Percentiles rank a stretch among this genome's conserved stretches.
These are phyloP conservation scores for Termitomyces eurrhizus DNA, from an alignment of 768 basidiomycete species.

Conservation along the genomic window DNA sequence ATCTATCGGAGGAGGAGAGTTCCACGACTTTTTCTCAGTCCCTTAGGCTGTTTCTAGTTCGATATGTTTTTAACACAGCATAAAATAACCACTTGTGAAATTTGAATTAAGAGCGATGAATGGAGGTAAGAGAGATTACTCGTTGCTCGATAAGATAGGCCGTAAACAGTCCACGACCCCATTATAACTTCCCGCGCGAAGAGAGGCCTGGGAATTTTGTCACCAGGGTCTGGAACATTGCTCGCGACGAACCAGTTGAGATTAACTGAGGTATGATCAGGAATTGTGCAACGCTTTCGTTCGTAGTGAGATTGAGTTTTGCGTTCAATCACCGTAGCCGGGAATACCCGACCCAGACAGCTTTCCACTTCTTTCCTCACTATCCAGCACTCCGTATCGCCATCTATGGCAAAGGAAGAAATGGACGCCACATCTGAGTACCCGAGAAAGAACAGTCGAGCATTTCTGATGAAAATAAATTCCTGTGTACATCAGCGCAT, in stretches of 20 bases:
- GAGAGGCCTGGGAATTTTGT: not conserved
- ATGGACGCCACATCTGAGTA: not conserved
- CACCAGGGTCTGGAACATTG: not conserved
- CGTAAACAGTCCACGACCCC: too few relatives aligned
- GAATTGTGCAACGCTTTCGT: not conserved
- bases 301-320: too few relatives aligned
- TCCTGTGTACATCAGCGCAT: not conserved
- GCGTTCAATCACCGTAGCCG: not conserved
- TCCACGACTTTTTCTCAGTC: too few relatives aligned
- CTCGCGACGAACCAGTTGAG: not conserved
- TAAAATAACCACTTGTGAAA: too few relatives aligned
- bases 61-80: too few relatives aligned
- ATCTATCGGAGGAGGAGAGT: too few relatives aligned
- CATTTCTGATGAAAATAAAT: not conserved
- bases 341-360: not conserved
- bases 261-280: not conserved
- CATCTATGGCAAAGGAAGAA: not conserved
- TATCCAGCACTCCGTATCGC: not conserved
- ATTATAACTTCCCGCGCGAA: not conserved
- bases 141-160: too few relatives aligned
- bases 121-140: too few relatives aligned
- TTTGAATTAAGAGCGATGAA: too few relatives aligned
- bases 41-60: too few relatives aligned
- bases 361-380: not conserved
- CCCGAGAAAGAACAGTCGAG: not conserved